A percentile compares a stretch with the other conserved stretches of the same genome.
These are phyloP conservation scores for Skeletonema menzelii DNA, from an alignment of 108 stramenopile genomes.

Conservation along the genomic window DNA sequence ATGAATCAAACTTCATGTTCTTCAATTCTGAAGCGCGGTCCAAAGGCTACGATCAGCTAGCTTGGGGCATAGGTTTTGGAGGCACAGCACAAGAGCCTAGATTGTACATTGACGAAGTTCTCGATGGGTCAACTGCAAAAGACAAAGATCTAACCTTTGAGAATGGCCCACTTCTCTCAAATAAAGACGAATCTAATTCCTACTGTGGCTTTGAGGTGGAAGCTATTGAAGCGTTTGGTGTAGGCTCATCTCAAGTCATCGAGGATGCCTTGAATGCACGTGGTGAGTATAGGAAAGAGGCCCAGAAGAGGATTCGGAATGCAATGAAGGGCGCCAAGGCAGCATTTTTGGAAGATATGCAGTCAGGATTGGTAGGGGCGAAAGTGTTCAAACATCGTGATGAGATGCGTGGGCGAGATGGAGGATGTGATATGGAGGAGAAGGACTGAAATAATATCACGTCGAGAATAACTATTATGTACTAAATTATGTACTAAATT, in stretches of 20 bases:
- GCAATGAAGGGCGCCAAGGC: slow-evolving; percentile 83
- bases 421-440: slow-evolving; percentile 30
- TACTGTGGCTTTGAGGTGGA: slow-evolving; percentile 61
- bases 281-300: slow-evolving; percentile 50
- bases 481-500: not conserved
- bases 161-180: slow-evolving; percentile 61
- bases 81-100: slow-evolving; percentile 69
- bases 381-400: slow-evolving; percentile 76
- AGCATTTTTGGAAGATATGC: slow-evolving; percentile 78
- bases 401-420: slow-evolving; percentile 66
- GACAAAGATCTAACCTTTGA: slow-evolving; percentile 72
- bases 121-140: slow-evolving; percentile 68
- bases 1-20: slow-evolving; percentile 70
- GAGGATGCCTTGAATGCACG: slow-evolving; percentile 60
- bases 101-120: slow-evolving; percentile 70
- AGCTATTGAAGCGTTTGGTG: slow-evolving; percentile 79
- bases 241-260: slow-evolving; percentile 72
- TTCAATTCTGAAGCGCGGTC: slow-evolving; percentile 68
- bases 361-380: slow-evolving; percentile 68
- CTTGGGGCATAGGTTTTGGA: slow-evolving; percentile 88
- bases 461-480: not conserved
- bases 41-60: slow-evolving; percentile 78
- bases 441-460: not conserved
- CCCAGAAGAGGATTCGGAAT: slow-evolving; percentile 54
- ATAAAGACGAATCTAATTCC: slow-evolving; percentile 25